Base-by-base conservation (phyloP, 2,329 filamentous ascomycete species). In the Fusarium newnesense region DNA sequence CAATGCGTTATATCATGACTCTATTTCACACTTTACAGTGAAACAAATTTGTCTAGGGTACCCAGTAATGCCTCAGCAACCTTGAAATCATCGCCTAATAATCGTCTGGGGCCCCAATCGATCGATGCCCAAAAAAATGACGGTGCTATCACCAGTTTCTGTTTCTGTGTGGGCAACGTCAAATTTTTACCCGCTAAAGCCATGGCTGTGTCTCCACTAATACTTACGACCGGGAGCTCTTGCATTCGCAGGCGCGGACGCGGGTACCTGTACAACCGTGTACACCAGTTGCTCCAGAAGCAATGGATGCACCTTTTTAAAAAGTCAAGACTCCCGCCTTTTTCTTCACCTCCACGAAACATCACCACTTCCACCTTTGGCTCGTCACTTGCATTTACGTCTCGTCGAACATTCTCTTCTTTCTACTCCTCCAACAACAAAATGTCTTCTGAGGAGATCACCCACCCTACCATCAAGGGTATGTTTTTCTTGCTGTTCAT, bases 381-480 rank as follows among this genome's bases (percentile, higher is more conserved):
- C 63, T 72, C 68, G 64, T 77, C 70, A 64, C 72, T 61, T 73
- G 42, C 18, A 44, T 66, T 32, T 21, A 30, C 34, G 32, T 68
- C 57, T 61, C 49, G 40, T 37, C 43, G 39, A 58, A 59, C 64
- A 37, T 47, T 53, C 58, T 47, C 36, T 60, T 32, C 50, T 56
- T 24, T 58, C 47, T 36, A 40, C 47, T 70, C 62, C 63, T 77
- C 62, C 37, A 65, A 58, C 28, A 26, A 34, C 83, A 90, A 80
- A 79, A 94, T 94, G 92, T 77, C 80, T 70, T 58, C 70, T 57
- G 85, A 86, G 83, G 89, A 93, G 81, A 89, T 93, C 84, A 88
- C 87, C 76, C 92, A 94, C 88, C 90, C 91, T 82, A 94, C 92
- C 81, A 94, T 94, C 87, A 89, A 93, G 86, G 91, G 91, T 92